Evolutionary conservation across 176 grass and related monocot species (phyloP), one percentile per base, ranked within the genome.

Genomic region (Carex myosuroides): DNA sequence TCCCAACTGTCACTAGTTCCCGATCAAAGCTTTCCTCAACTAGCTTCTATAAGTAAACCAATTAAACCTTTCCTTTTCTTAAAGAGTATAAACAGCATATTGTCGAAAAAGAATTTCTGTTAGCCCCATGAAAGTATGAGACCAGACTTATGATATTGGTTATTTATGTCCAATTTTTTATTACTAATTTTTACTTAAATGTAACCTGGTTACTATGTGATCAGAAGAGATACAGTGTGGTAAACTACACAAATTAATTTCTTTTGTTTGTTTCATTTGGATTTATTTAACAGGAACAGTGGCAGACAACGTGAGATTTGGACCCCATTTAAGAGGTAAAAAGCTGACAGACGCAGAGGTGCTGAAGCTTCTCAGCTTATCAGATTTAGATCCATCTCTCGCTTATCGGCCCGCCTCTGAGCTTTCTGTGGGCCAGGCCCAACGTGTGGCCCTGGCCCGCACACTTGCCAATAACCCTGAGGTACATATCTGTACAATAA

Each of bases 401-500:
- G 90, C 46, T 65, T 89, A 91, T 82, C 84, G 85, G 37, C 56
- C 80, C 0, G 89, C 91, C 0, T 89, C 93, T 0, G 88, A 95
- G 76, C 88, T 98, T 5, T 98, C 96, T 16, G 93, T 95, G 24
- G 96, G 96, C n/a, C 93, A 98, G 60, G 96, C 91, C 6, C 96
- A 98, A 79, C 96, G 93, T 50, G 96, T 98, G 3, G 96, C 96
- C 11, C 50, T 98, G 61, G 91, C 96, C 1, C 93, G 96, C 48
- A 98, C 96, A 32, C 91, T 95, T 58, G 96, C 92, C 56, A 98
- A 98, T 64, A 89, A 95, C 42, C 96, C 96, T 17, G 92, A 98
- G 89, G 94, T 87, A 79, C 1, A 79, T 57, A 44, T 69, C 44
- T 76, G 14, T 70, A 29, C 5, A 17, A 2, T 61, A 29, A 58